Conservation (phyloP, 768 basidiomycete species). For the Lyophyllum atratum region DNA sequence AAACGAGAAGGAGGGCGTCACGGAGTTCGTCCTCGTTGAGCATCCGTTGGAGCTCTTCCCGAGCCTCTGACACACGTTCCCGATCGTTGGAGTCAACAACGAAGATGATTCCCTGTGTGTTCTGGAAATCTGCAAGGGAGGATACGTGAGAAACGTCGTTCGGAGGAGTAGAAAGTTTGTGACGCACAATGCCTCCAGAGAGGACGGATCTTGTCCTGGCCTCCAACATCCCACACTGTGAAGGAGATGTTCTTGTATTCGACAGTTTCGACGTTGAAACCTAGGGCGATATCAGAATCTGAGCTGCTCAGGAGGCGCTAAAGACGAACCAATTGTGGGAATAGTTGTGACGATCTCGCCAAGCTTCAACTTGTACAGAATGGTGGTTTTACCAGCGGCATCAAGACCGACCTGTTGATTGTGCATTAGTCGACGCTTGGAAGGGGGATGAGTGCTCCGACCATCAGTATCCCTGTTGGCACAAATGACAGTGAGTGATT, state of each 20-base stretch:
- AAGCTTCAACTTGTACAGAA: conserved; percentile 98
- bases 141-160: conserved; percentile 17
- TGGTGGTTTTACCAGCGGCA: conserved; percentile 98
- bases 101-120: conserved; percentile 99
- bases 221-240: conserved; percentile 99
- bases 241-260: conserved; percentile 99
- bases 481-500: conserved; percentile 30
- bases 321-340: conserved; percentile 91
- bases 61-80: conserved; percentile 98
- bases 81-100: conserved; percentile 99
- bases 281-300: conserved; percentile 44
- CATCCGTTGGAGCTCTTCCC: conserved; percentile 99
- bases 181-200: conserved; percentile 99
- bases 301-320: conserved; percentile 10
- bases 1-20: conserved; percentile 96
- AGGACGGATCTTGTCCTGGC: conserved; percentile 99
- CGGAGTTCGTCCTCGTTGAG: conserved; percentile 99
- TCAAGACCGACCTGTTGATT: conserved; percentile 89
- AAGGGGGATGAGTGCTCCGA: conserved; percentile 29
- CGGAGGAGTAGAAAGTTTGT: conserved; percentile 17
- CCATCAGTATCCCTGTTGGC: conserved; percentile 92
- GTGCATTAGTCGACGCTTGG: conserved; percentile 11
- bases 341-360: conserved; percentile 99
- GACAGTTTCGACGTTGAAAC: conserved; percentile 99
- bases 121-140: conserved; percentile 90